Conservation (phyloP, 345 rosid genomes). For the Alliaria petiolata region DNA sequence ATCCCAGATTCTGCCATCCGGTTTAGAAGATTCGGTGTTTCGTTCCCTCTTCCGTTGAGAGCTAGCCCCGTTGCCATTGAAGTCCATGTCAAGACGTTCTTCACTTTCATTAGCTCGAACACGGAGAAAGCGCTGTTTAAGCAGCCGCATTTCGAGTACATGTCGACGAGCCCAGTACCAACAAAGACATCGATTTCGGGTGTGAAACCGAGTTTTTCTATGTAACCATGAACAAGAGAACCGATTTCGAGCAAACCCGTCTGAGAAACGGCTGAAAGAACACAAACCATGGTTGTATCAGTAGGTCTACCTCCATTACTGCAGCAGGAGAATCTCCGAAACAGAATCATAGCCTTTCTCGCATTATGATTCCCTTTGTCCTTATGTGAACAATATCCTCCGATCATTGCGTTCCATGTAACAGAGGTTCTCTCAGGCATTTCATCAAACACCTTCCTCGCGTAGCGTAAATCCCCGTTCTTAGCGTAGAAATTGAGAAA, state of each 20-base stretch:
- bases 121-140: constrained; percentile 33
- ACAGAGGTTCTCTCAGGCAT: constrained; percentile 47
- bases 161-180: constrained; percentile 58
- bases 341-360: constrained; percentile 38
- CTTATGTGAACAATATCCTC: constrained; percentile 48
- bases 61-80: constrained; percentile 62
- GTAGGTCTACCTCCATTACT: constrained; percentile 41
- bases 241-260: constrained; percentile 47
- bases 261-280: constrained; percentile 57
- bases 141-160: constrained; percentile 68
- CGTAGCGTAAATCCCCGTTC: constrained; percentile 40
- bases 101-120: constrained; percentile 44
- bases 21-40: constrained; percentile 42
- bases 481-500: constrained; percentile 50
- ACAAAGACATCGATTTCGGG: constrained; percentile 51
- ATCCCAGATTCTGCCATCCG: constrained; percentile 38
- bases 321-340: constrained; percentile 32
- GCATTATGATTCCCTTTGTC: constrained; percentile 39
- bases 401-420: constrained; percentile 65
- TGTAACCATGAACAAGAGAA: constrained; percentile 50
- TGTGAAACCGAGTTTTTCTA: constrained; percentile 43
- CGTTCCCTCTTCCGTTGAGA: constrained; percentile 52
- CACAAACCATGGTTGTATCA: constrained; percentile 55
- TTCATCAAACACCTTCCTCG: constrained; percentile 58
- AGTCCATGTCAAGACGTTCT: constrained; percentile 62